Evolutionary conservation across 2,329 filamentous ascomycete genomes (phyloP).

Genomic region (Neonectria coccinea): DNA sequence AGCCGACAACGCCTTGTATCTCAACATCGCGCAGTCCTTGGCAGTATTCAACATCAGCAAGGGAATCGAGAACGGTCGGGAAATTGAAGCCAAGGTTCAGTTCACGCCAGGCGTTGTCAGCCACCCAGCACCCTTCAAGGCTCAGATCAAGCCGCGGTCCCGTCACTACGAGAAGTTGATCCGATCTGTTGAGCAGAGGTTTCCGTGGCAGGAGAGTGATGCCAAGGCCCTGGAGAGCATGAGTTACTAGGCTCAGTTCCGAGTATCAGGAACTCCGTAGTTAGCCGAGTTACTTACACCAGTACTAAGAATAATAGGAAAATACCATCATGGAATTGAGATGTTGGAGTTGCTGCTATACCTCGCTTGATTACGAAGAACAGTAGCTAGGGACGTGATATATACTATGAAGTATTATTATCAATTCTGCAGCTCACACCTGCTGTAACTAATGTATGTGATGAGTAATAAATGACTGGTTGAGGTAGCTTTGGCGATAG

Average conservation of each 20-base stretch:
- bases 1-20: constrained; percentile 46
- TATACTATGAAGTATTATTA: too few species aligned
- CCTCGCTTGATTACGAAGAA: too few species aligned
- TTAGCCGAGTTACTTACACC: too few species aligned
- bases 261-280: too few species aligned
- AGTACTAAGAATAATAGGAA: too few species aligned
- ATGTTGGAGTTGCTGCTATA: too few species aligned
- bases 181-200: constrained; percentile 29
- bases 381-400: too few species aligned
- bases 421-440: too few species aligned
- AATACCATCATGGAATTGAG: too few species aligned
- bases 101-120: constrained; percentile 36
- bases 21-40: constrained; percentile 55
- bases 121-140: constrained; percentile 31
- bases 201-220: constrained; percentile 37
- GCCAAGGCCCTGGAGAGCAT: constrained; percentile 22
- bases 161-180: constrained; percentile 27
- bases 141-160: constrained; percentile 29
- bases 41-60: constrained; percentile 57
- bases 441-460: too few species aligned
- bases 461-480: too few species aligned
- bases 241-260: neutral
- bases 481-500: too few species aligned
- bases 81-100: neutral
- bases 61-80: neutral